phyloP scores from a whole-genome alignment of 495 filamentous ascomycete genomes.

The Penicillium alfredii region DNA sequence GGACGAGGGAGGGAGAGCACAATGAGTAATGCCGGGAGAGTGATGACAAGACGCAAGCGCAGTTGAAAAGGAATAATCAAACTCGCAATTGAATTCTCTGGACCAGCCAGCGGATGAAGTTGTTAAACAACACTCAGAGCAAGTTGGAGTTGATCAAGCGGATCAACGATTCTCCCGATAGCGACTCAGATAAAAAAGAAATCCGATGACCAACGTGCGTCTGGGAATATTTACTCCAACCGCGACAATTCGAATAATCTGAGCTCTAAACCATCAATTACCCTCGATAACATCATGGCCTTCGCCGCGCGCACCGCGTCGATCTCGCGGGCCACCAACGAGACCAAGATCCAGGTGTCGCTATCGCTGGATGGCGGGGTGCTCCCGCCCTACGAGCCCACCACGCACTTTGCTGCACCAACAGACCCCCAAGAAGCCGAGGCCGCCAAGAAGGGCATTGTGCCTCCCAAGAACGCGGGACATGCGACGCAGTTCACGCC shows the following conservation, averaged over 20 bases:
- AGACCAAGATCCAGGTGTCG: constrained; percentile 91
- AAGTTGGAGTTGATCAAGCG: constrained; percentile 6
- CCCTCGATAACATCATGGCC: constrained; percentile 22
- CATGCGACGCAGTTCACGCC: constrained; percentile 79
- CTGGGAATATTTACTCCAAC: too few relatives aligned
- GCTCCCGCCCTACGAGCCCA: constrained; percentile 56
- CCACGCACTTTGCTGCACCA: constrained; percentile 35
- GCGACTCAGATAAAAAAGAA: constrained; percentile 19
- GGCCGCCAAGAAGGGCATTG: constrained; percentile 63
- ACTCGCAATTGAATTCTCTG: too few relatives aligned
- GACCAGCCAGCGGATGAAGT: constrained; percentile 18
- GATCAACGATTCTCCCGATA: constrained; percentile 26
- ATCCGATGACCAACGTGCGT: constrained; percentile 17
- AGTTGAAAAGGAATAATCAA: too few relatives aligned
- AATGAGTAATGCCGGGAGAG: too few relatives aligned
- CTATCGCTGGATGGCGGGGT: constrained; percentile 86
- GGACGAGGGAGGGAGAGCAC: too few relatives aligned
- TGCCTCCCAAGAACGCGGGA: constrained; percentile 69
- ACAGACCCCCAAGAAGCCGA: constrained; percentile 34
- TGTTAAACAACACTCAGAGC: constrained; percentile 2
- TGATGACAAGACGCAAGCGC: too few relatives aligned
- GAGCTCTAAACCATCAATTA: constrained; percentile 3
- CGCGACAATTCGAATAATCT: too few relatives aligned
- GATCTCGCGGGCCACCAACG: constrained; percentile 83
- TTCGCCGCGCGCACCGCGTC: constrained; percentile 58